Evolutionary conservation across 768 basidiomycete genomes (phyloP).

Genomic region (Glaciozyma antarctica): DNA sequence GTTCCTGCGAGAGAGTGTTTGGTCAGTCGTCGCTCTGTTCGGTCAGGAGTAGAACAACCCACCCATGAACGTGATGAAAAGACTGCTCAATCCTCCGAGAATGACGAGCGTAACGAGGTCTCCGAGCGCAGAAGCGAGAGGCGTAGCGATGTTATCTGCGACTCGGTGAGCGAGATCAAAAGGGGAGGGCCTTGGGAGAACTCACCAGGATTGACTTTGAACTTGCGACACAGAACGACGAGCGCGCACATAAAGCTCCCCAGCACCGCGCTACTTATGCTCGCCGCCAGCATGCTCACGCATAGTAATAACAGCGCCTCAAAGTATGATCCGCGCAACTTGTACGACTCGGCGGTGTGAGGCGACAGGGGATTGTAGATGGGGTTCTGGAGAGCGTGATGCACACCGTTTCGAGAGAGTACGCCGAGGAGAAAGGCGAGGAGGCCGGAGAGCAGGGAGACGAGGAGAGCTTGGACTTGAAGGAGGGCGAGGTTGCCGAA

Average conservation of each 20-base stretch:
- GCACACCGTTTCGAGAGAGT: conserved; percentile 26
- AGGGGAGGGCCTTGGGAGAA: background rate
- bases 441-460: conserved; percentile 75
- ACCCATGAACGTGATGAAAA: conserved; percentile 32
- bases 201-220: conserved; percentile 73
- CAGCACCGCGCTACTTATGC: conserved; percentile 57
- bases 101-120: conserved; percentile 84
- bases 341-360: background rate
- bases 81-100: conserved; percentile 47
- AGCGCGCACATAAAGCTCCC: conserved; percentile 88
- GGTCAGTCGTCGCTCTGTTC: background rate
- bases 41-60: background rate
- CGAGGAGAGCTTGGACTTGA: conserved; percentile 84
- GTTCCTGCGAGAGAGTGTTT: conserved; percentile 14
- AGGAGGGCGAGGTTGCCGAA: conserved; percentile 73
- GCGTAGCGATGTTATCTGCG: conserved; percentile 88
- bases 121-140: conserved; percentile 82
- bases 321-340: conserved; percentile 39
- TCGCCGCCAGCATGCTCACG: conserved; percentile 52
- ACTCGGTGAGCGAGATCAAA: conserved; percentile 1
- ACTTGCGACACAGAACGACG: conserved; percentile 64
- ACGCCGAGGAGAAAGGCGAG: conserved; percentile 65
- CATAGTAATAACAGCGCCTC: conserved; percentile 42
- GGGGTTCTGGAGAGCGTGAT: conserved; percentile 26
- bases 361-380: conserved; percentile 3